Base-by-base conservation (phyloP, 805 yeast species). In the Metschnikowia santaceciliae region DNA sequence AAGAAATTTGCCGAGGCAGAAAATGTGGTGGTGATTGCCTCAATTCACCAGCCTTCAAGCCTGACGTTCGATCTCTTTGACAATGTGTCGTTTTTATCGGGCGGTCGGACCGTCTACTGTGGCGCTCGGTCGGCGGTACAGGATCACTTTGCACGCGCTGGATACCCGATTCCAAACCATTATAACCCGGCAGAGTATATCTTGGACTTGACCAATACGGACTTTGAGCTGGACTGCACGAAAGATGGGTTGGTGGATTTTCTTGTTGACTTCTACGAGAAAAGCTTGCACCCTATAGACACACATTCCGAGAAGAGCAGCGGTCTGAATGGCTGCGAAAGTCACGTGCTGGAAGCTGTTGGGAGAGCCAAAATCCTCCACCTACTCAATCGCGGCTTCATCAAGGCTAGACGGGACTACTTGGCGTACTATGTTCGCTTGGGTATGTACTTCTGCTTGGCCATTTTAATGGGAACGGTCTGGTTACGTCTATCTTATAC, bases 31-130 rank as follows among this genome's bases (percentile, higher is more conserved):
- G 76, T 89, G 15, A 75, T 89, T 4, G 71, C 88, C 63, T 83
- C 90, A 37, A 85, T 89, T 38, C 96, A 89, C 62, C 96, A 89
- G 64, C 96, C 96, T 0, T 67, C 96, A 40, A 79, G 86, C 0
- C 96, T 89, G 66, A 86, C 88, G 42, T 75, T 87, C 40, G 76
- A 76, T 50, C 63, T 85, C 19, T 81, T 88, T 53, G 95, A 90
- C 62, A 74, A 78, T 42, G 70, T 88, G 3, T 78, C 88, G 53
- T 71, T 89, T 5, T 66, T 89, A 36, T 81, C 91, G 0, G 81
- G 84, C 40, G 90, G 91, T 0, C 62, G 70, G 36, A 48, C 76
- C 38, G 71, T 71, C 1, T 73, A 66, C 55, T 71, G 69, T 68
- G 86, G 81, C 1, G 68, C 75, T 5, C 59, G 66, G n/a, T 59